Percentiles rank a stretch among this genome's conserved stretches.
Conservation (phyloP, 106 monocot genomes). For the Dioscorea alata region DNA sequence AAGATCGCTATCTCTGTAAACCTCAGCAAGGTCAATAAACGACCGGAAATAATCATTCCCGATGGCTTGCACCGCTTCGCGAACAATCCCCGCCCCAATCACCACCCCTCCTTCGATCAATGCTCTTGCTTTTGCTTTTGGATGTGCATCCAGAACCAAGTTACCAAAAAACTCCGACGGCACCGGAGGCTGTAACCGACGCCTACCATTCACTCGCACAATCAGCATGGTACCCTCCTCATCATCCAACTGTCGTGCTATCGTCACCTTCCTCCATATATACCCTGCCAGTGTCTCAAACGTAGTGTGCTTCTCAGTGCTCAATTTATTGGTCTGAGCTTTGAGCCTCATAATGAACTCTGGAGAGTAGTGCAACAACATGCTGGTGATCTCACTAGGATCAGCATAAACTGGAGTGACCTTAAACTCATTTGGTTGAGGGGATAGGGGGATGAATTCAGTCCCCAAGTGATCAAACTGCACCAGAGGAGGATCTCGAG, state of each 20-base stretch:
- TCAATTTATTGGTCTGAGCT: neutral
- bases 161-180: no score
- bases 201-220: constrained; percentile 15
- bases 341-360: constrained; percentile 10
- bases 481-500: constrained; percentile 4
- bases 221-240: neutral
- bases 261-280: constrained; percentile 23
- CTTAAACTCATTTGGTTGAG: neutral
- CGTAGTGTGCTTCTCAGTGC: constrained; percentile 6
- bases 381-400: neutral
- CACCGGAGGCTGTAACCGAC: constrained; percentile 7
- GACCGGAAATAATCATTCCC: constrained; percentile 55
- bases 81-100: constrained; percentile 16
- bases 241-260: constrained; percentile 2
- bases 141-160: constrained; percentile 16
- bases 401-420: neutral
- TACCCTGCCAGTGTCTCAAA: constrained; percentile 14
- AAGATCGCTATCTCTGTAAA: constrained; percentile 16
- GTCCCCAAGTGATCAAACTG: neutral
- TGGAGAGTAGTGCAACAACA: constrained; percentile 8
- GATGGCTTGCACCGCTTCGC: constrained; percentile 20
- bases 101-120: neutral
- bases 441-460: neutral
- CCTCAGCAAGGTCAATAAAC: constrained; percentile 60
- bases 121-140: constrained; percentile 3